These are phyloP conservation scores for Botryotinia narcissicola DNA, from an alignment of 2,329 filamentous ascomycete species.

Conservation along the genomic window DNA sequence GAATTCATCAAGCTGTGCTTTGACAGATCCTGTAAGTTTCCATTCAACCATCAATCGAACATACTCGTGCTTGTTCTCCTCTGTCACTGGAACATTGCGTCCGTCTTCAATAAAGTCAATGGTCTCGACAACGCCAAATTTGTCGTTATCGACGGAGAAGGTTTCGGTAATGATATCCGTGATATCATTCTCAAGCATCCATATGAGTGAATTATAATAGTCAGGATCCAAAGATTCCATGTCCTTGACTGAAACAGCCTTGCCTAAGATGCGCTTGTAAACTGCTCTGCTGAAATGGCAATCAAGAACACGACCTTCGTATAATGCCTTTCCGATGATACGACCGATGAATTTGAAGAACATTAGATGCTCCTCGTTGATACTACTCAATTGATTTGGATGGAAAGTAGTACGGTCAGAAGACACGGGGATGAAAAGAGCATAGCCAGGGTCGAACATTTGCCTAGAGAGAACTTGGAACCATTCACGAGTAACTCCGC, in stretches of 20 bases:
- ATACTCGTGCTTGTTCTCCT: slow-evolving; percentile 98
- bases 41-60: slow-evolving; percentile 93
- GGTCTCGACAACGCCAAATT: slow-evolving; percentile 84
- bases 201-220: slow-evolving; percentile 97
- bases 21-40: slow-evolving; percentile 85
- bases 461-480: slow-evolving; percentile 96
- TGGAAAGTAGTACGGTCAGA: slow-evolving; percentile 98
- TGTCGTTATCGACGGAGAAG: slow-evolving; percentile 90
- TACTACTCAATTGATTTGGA: slow-evolving; percentile 86
- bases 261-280: slow-evolving; percentile 95
- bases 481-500: slow-evolving; percentile 97
- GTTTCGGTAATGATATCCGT: slow-evolving; percentile 96
- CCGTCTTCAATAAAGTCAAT: slow-evolving; percentile 86
- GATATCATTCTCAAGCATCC: slow-evolving; percentile 97
- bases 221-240: slow-evolving; percentile 99
- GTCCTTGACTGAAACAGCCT: slow-evolving; percentile 94
- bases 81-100: slow-evolving; percentile 87
- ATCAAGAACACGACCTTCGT: slow-evolving; percentile 91
- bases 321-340: slow-evolving; percentile 96
- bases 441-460: slow-evolving; percentile 99
- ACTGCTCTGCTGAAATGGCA: slow-evolving; percentile 99
- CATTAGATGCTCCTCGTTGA: slow-evolving; percentile 93
- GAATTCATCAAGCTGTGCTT: slow-evolving; percentile 92
- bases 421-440: slow-evolving; percentile 92
- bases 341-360: slow-evolving; percentile 99